Evolutionary conservation across 2,329 filamentous ascomycete species (phyloP).

Genomic region (Ophiostoma novo-ulmi): DNA sequence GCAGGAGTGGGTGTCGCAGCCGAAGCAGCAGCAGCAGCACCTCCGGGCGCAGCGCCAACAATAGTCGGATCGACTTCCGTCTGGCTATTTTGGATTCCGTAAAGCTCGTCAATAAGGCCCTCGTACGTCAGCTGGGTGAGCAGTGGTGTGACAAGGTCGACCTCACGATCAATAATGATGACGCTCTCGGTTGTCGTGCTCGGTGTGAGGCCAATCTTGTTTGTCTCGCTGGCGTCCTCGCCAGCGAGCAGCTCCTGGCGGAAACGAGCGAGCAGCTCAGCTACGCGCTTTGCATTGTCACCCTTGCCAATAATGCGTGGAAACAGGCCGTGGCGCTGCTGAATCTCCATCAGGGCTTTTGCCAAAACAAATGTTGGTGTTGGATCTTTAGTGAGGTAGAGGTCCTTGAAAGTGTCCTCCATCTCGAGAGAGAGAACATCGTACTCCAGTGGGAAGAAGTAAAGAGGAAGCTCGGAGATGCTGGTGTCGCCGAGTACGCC

Average conservation of each 20-base stretch:
- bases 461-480: conserved; percentile 78
- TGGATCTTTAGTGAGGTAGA: conserved; percentile 86
- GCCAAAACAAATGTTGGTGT: conserved; percentile 86
- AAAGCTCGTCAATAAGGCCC: conserved; percentile 88
- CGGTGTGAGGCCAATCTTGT: conserved; percentile 66
- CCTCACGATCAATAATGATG: conserved; percentile 91
- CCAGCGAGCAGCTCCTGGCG: conserved; percentile 80
- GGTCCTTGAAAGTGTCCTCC: conserved; percentile 76
- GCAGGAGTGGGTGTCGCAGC: conserved; percentile 36
- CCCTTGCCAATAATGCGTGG: conserved; percentile 93
- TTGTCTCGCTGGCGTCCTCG: conserved; percentile 62
- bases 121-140: conserved; percentile 96
- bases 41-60: conserved; percentile 54
- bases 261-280: conserved; percentile 84
- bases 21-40: conserved; percentile 29
- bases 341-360: conserved; percentile 88
- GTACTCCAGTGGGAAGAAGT: conserved; percentile 85
- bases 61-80: conserved; percentile 88
- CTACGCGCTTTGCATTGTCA: conserved; percentile 83
- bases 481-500: conserved; percentile 90
- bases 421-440: conserved; percentile 89
- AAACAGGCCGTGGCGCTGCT: conserved; percentile 87
- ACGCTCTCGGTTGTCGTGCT: conserved; percentile 85
- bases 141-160: conserved; percentile 86
- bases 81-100: conserved; percentile 87